Percentiles rank a stretch among this genome's conserved stretches.
These are phyloP conservation scores for Microbotryomycetes sp. DNA, from an alignment of 1,284 basidiomycete species.

Conservation along the genomic window DNA sequence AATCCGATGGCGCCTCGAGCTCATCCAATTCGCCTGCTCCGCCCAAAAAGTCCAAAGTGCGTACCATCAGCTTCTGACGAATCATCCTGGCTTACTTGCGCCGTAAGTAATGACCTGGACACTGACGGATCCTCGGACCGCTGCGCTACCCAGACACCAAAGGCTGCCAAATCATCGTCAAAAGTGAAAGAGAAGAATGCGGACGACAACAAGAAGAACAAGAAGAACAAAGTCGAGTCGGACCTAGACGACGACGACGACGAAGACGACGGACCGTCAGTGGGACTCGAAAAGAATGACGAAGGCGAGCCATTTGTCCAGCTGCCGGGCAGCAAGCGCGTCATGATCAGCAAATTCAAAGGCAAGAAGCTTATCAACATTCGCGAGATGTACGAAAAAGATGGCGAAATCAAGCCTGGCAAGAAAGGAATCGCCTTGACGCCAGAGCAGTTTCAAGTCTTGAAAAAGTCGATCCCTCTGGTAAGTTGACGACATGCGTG, in stretches of 20 bases:
- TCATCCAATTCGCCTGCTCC: not conserved
- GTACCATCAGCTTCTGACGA: not conserved
- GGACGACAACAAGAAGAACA: not conserved
- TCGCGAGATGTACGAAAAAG: slow-evolving; percentile 31
- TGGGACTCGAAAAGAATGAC: slow-evolving; percentile 12
- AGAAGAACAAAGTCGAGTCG: not conserved
- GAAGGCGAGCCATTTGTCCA: slow-evolving; percentile 14
- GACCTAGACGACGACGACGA: not conserved
- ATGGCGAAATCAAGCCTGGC: slow-evolving; percentile 27
- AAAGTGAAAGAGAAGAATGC: not conserved
- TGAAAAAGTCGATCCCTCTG: slow-evolving; percentile 13
- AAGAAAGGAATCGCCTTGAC: slow-evolving; percentile 30
- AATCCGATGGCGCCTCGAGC: slow-evolving; percentile 16
- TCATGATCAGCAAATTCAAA: slow-evolving; percentile 27
- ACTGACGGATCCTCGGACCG: not conserved
- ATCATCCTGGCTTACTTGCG: not conserved
- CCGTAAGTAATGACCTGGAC: not conserved
- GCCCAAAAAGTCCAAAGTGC: not conserved
- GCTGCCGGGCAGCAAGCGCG: slow-evolving; percentile 5
- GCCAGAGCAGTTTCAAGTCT: slow-evolving; percentile 18
- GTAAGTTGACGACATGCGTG: slow-evolving; percentile 9
- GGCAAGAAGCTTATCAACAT: slow-evolving; percentile 23
- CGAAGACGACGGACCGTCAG: not conserved
- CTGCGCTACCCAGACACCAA: not conserved
- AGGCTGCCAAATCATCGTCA: not conserved